Evolutionary conservation across 192 early-diverging fungal genomes (phyloP), one percentile per base, ranked within the genome.

Genomic region (Entomortierella beljakovae): DNA sequence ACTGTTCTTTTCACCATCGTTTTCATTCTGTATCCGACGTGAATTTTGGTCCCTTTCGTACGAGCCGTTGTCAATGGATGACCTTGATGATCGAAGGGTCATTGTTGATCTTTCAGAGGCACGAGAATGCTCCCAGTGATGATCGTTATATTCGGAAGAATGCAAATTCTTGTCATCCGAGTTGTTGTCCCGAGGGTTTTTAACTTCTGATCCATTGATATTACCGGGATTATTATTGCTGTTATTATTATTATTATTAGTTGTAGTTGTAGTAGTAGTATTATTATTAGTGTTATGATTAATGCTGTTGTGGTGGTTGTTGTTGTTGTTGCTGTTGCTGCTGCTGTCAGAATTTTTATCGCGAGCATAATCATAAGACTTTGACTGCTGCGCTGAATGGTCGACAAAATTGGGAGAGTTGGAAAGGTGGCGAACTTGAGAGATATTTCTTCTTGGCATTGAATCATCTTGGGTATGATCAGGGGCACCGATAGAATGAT

Each of bases 161-260:
- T 23, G 48, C 6, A 32, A 48, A 8, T 55, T 4, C 28, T 32
- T 57, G 1, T 40, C 57, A 25, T 68, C 53, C 31, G 60, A 31
- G 16, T 57, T 68, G 34, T 40, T 37, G 57, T 57, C 60, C 38
- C 65, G 29, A 23, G 35, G 43, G 15, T 8, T 31, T 11, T 67
- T 33, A 23, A 25, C 22, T 25, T 23, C 48, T 20, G n/a, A 13
- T 6, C 26, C 26, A 42, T 61, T 22, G 38, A 26, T 61, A 31
- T 46, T 23, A 4, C 29, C 33, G 42, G n/a, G n/a, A n/a, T n/a
- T n/a, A n/a, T n/a, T n/a, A n/a, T n/a, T n/a, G n/a, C n/a, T n/a
- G n/a, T n/a, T n/a, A n/a, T n/a, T 32, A n/a, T 52, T 52, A 15
- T 8, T 43, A 43, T 18, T 13, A 43, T 13, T 43, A 13, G 18